A percentile compares a stretch with the other conserved stretches of the same genome.
Evolutionary conservation across 192 early-diverging fungal genomes (phyloP).

Genomic region (Mortierella antarctica): DNA sequence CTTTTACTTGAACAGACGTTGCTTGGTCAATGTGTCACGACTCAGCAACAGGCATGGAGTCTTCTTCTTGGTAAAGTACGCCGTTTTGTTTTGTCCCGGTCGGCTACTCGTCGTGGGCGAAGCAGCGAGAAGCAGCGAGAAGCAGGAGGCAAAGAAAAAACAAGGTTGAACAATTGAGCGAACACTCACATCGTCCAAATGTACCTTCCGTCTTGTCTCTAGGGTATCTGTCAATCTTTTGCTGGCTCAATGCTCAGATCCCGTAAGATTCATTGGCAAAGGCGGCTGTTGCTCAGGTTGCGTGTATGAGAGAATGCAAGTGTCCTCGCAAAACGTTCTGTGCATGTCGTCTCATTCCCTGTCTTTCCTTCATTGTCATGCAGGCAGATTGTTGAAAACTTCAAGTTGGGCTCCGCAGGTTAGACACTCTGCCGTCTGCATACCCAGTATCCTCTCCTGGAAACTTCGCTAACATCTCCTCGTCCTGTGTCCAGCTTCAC

Average conservation of each 20-base stretch:
- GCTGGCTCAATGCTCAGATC: slow-evolving; percentile 79
- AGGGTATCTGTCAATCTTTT: slow-evolving; percentile 72
- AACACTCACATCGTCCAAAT: background rate
- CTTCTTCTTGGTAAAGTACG: slow-evolving; percentile 43
- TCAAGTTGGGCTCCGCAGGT: slow-evolving; percentile 56
- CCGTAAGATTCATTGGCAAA: slow-evolving; percentile 62
- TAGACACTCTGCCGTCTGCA: background rate
- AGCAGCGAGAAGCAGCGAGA: no score
- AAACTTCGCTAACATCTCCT: background rate
- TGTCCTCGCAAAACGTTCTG: background rate
- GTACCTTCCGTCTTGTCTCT: background rate
- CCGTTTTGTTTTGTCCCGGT: background rate
- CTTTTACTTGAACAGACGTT: slow-evolving; percentile 39
- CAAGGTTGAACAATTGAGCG: background rate
- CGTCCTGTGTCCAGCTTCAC: slow-evolving; percentile 39
- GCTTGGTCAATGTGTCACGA: slow-evolving; percentile 64
- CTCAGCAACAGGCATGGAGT: slow-evolving; percentile 51
- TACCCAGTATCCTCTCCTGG: background rate
- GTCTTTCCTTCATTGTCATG: background rate
- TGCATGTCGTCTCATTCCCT: background rate
- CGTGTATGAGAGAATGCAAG: background rate
- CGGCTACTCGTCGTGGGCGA: no score
- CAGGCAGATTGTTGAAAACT: slow-evolving; percentile 69
- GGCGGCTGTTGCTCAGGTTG: background rate
- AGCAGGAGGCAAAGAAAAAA: background rate